Evolutionary conservation across 805 yeast species (phyloP).

Genomic region (Metschnikowia noctiluminum): DNA sequence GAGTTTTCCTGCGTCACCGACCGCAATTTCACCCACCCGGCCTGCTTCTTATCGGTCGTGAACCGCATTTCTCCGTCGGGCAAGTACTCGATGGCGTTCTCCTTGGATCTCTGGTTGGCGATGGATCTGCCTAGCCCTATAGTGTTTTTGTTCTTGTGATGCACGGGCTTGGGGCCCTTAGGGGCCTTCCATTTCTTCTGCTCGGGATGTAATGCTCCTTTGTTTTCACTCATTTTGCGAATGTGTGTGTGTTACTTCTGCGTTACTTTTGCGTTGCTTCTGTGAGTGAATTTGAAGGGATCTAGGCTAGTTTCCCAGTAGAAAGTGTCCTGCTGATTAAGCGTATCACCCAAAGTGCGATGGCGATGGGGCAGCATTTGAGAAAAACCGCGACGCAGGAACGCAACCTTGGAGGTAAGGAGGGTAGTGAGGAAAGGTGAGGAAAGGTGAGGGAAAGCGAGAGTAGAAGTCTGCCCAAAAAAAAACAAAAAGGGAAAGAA

Average conservation of each 20-base stretch:
- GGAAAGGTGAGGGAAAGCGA: too few relatives aligned
- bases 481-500: too few relatives aligned
- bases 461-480: too few relatives aligned
- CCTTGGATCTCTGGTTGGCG: slow-evolving; percentile 66
- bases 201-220: slow-evolving; percentile 44
- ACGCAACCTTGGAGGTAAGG: too few relatives aligned
- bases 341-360: slow-evolving; percentile 2
- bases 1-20: slow-evolving; percentile 95
- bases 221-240: slow-evolving; percentile 25
- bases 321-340: too few relatives aligned
- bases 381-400: slow-evolving; percentile 2
- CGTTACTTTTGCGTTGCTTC: too few relatives aligned
- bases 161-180: slow-evolving; percentile 89
- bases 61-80: slow-evolving; percentile 90
- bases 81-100: slow-evolving; percentile 63
- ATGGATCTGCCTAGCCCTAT: slow-evolving; percentile 86
- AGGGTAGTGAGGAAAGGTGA: too few relatives aligned
- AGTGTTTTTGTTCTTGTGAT: slow-evolving; percentile 75
- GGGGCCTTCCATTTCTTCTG: slow-evolving; percentile 81
- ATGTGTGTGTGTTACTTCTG: background rate
- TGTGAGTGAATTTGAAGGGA: too few relatives aligned
- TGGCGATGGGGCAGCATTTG: slow-evolving; percentile 3
- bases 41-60: slow-evolving; percentile 81
- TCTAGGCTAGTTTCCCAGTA: too few relatives aligned
- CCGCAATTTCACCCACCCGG: slow-evolving; percentile 83